Percentiles rank a stretch among this genome's conserved stretches.
phyloP scores from a whole-genome alignment of 306 rosid genomes.

The Prunus armeniaca region DNA sequence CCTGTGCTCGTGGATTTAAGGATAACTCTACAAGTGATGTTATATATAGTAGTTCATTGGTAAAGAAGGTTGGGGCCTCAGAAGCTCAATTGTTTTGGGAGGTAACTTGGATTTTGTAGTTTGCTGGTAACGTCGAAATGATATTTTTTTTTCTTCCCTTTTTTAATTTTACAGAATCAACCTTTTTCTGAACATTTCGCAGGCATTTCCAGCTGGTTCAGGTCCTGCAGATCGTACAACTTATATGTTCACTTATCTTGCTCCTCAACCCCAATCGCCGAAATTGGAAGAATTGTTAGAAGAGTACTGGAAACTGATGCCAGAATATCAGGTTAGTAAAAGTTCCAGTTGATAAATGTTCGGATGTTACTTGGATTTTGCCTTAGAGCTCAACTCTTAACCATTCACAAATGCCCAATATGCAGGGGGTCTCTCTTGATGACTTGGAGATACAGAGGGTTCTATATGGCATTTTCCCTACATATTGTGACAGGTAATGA shows the following conservation, averaged over 20 bases:
- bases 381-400: not conserved
- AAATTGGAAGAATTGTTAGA: slow-evolving; percentile 78
- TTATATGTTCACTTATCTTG: slow-evolving; percentile 86
- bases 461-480: slow-evolving; percentile 85
- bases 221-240: slow-evolving; percentile 91
- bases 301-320: slow-evolving; percentile 86
- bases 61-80: slow-evolving; percentile 66
- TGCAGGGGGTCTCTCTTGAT: slow-evolving; percentile 79
- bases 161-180: not conserved
- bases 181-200: slow-evolving; percentile 33
- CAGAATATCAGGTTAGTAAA: slow-evolving; percentile 74
- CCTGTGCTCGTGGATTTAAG: slow-evolving; percentile 84
- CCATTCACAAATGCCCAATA: not conserved
- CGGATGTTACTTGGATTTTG: not conserved
- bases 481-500: slow-evolving; percentile 75
- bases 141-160: not conserved
- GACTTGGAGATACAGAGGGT: slow-evolving; percentile 74
- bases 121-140: slow-evolving; percentile 4
- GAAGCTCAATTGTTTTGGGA: slow-evolving; percentile 92
- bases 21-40: slow-evolving; percentile 70
- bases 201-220: slow-evolving; percentile 98
- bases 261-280: slow-evolving; percentile 84
- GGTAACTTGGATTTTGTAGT: slow-evolving; percentile 44
- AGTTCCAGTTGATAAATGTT: not conserved
- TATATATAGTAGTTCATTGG: slow-evolving; percentile 72